phyloP scores from a whole-genome alignment of 345 rosid genomes.

The Microthlaspi erraticum region DNA sequence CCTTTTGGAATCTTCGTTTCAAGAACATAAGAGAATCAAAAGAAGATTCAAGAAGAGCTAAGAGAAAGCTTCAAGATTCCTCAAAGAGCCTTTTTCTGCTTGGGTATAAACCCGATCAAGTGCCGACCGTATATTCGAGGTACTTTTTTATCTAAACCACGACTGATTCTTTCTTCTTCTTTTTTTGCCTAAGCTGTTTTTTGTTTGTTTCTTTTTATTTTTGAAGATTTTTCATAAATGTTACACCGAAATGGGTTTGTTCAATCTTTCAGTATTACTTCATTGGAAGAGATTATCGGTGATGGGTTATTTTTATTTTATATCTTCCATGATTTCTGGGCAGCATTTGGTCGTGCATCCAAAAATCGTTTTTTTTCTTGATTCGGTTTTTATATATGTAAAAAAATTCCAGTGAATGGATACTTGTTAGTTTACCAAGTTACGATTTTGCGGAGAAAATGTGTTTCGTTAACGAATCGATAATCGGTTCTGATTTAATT shows the following conservation, averaged over 20 bases:
- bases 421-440: not conserved
- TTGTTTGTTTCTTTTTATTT: not conserved
- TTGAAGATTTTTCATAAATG: not conserved
- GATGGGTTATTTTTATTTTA: not conserved
- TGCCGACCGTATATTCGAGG: conserved; percentile 50
- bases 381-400: not conserved
- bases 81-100: conserved; percentile 16
- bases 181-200: no score
- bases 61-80: conserved; percentile 28
- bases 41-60: conserved; percentile 21
- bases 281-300: conserved; percentile 4
- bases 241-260: not conserved
- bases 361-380: not conserved
- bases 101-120: conserved; percentile 3
- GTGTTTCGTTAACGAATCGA: not conserved
- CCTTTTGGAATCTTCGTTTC: conserved; percentile 5
- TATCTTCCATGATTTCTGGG: conserved; percentile 21
- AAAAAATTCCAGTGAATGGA: not conserved
- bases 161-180: conserved; percentile 31
- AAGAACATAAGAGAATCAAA: conserved; percentile 25
- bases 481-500: not conserved
- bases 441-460: not conserved
- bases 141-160: conserved; percentile 33
- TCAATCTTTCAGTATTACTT: conserved; percentile 1
- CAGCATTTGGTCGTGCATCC: conserved; percentile 9